Evolutionary conservation across 495 filamentous ascomycete genomes (phyloP).

Genomic region (Lepraria neglecta): DNA sequence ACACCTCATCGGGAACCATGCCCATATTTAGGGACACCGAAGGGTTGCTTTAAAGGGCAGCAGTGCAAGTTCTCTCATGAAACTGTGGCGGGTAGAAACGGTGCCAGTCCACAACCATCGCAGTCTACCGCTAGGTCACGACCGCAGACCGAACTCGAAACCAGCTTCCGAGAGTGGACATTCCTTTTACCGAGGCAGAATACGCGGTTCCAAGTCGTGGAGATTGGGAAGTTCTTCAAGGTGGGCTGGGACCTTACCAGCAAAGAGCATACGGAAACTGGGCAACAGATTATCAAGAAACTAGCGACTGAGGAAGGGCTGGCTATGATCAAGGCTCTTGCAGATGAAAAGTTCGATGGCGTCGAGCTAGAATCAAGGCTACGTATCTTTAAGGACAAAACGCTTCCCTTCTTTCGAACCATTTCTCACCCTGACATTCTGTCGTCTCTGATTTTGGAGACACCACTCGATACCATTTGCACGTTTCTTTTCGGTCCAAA

Average conservation of each 20-base stretch:
- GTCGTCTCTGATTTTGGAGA: constrained; percentile 49
- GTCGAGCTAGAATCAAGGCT: constrained; percentile 26
- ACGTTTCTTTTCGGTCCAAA: constrained; percentile 47
- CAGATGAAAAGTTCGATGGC: constrained; percentile 24
- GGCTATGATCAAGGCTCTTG: constrained; percentile 27
- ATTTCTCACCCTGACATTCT: constrained; percentile 48
- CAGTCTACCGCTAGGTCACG: constrained; percentile 11
- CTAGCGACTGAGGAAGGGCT: constrained; percentile 23
- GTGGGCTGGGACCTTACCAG: constrained; percentile 19
- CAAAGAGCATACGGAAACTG: constrained; percentile 14
- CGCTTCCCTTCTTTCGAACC: constrained; percentile 47
- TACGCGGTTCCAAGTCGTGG: constrained; percentile 23
- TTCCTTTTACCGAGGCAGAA: constrained; percentile 34
- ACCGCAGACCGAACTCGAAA: constrained; percentile 28
- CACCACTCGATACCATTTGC: constrained; percentile 50
- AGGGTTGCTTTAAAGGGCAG: constrained; percentile 21
- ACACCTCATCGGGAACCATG: constrained; percentile 17
- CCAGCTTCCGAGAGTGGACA: constrained; percentile 31
- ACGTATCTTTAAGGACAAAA: constrained; percentile 33
- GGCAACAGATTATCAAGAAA: constrained; percentile 25
- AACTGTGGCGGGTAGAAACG: not conserved
- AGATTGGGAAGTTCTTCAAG: constrained; percentile 22
- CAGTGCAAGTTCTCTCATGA: constrained; percentile 22
- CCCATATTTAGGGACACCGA: constrained; percentile 19
- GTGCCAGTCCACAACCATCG: not conserved